phyloP scores from a whole-genome alignment of 371 early-diverging fungal genomes.

The Parasitella parasitica region DNA sequence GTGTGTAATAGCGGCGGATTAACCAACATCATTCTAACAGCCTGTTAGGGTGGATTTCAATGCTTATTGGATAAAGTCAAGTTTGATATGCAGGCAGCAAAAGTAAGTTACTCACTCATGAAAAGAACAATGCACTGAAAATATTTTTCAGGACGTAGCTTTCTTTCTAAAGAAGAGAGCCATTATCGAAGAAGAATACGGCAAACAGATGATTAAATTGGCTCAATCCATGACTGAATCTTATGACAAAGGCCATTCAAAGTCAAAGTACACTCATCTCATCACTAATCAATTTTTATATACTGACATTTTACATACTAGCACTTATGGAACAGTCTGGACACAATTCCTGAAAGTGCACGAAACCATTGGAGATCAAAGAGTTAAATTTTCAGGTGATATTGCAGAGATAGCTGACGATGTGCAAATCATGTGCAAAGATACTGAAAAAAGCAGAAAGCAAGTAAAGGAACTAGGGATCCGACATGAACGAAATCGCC shows the following conservation, averaged over 20 bases:
- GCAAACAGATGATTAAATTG: constrained; percentile 47
- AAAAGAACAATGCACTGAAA: background rate
- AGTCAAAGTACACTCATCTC: constrained; percentile 29
- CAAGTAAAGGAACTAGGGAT: constrained; percentile 74
- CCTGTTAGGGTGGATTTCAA: constrained; percentile 36
- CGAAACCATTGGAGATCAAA: constrained; percentile 68
- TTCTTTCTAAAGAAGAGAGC: constrained; percentile 55
- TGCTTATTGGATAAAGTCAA: constrained; percentile 48
- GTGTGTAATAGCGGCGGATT: background rate
- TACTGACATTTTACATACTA: no score
- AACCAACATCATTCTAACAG: background rate
- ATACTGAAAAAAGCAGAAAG: constrained; percentile 76
- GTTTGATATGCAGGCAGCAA: constrained; percentile 38
- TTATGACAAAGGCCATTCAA: constrained; percentile 32
- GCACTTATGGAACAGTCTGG: constrained; percentile 60
- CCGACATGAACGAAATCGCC: constrained; percentile 61
- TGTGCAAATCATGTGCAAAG: constrained; percentile 65
- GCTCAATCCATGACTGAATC: constrained; percentile 39
- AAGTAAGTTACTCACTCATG: constrained; percentile 23
- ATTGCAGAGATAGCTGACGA: constrained; percentile 71
- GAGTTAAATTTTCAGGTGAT: constrained; percentile 58
- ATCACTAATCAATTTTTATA: no score
- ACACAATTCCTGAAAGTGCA: constrained; percentile 63
- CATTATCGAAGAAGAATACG: constrained; percentile 57
- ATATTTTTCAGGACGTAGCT: constrained; percentile 34